Percentiles rank a stretch among this genome's conserved stretches.
These are phyloP conservation scores for Spatholobus suberectus DNA, from an alignment of 306 rosid genomes.

Conservation along the genomic window DNA sequence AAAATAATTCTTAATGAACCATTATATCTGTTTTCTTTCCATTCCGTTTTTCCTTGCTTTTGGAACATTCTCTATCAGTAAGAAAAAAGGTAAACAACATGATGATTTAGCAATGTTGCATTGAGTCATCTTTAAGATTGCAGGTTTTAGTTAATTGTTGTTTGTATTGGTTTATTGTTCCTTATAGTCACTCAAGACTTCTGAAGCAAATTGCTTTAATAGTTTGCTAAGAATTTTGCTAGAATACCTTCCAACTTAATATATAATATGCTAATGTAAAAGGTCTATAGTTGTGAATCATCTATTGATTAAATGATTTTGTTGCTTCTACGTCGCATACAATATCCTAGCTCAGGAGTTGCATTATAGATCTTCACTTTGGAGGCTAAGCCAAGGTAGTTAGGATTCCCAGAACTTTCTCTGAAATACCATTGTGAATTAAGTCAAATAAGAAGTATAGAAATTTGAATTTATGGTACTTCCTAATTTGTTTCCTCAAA, in stretches of 20 bases:
- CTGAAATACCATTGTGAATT: not conserved
- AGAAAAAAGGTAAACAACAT: not conserved
- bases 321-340: not conserved
- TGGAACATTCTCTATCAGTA: not conserved
- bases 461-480: not conserved
- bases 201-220: not conserved
- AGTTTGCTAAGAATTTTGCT: not conserved
- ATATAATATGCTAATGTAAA: not conserved
- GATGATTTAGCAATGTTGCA: not conserved
- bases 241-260: not conserved
- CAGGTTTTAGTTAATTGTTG: not conserved
- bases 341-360: conserved; percentile 10
- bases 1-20: conserved; percentile 15
- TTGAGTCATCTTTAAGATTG: not conserved
- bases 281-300: not conserved
- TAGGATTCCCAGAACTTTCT: not conserved
- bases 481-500: not conserved
- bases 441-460: not conserved
- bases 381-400: conserved; percentile 9
- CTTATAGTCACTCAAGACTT: not conserved
- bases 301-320: not conserved
- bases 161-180: not conserved
- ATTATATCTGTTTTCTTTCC: not conserved
- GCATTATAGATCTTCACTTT: conserved; percentile 11
- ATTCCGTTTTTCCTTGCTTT: conserved; percentile 7